These are phyloP conservation scores for Nymphaea colorata DNA, from an alignment of 164 flowering plant genomes.

Conservation along the genomic window DNA sequence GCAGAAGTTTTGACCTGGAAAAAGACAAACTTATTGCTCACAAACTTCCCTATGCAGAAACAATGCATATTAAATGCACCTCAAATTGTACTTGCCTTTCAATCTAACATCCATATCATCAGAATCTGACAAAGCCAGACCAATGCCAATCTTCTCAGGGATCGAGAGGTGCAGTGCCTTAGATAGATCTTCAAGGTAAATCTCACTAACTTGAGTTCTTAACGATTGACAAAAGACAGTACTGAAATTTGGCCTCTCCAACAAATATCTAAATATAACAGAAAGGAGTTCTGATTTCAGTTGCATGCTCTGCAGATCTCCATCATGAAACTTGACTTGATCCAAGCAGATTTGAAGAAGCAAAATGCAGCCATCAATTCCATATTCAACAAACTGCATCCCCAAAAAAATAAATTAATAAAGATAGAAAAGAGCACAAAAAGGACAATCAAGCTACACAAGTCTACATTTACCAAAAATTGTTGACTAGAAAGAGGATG, in stretches of 20 bases:
- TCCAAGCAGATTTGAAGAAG: conserved; percentile 57
- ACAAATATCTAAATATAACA: conserved; percentile 34
- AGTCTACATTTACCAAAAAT: too few relatives aligned
- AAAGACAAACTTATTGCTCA: background rate
- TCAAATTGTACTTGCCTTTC: conserved; percentile 35
- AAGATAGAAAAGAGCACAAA: background rate
- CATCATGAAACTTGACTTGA: conserved; percentile 24
- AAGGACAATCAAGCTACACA: too few relatives aligned
- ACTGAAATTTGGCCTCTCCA: conserved; percentile 58
- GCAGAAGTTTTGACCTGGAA: conserved; percentile 70
- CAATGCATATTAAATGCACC: background rate
- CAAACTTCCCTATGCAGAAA: background rate
- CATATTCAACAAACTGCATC: conserved; percentile 53
- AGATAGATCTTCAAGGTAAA: conserved; percentile 44
- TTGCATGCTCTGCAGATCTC: conserved; percentile 26
- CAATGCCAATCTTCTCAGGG: conserved; percentile 64
- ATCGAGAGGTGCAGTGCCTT: conserved; percentile 40
- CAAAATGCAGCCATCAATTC: conserved; percentile 57
- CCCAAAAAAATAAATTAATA: conserved; percentile 1
- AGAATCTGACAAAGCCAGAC: conserved; percentile 79
- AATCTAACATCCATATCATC: conserved; percentile 38
- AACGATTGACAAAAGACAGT: conserved; percentile 55
- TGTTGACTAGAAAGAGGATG: too few relatives aligned
- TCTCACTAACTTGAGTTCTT: conserved; percentile 30
- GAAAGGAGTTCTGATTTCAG: conserved; percentile 28